These are phyloP conservation scores for Ambrosia hybrid DNA, from an alignment of 140 eudicot genomes.

Conservation along the genomic window DNA sequence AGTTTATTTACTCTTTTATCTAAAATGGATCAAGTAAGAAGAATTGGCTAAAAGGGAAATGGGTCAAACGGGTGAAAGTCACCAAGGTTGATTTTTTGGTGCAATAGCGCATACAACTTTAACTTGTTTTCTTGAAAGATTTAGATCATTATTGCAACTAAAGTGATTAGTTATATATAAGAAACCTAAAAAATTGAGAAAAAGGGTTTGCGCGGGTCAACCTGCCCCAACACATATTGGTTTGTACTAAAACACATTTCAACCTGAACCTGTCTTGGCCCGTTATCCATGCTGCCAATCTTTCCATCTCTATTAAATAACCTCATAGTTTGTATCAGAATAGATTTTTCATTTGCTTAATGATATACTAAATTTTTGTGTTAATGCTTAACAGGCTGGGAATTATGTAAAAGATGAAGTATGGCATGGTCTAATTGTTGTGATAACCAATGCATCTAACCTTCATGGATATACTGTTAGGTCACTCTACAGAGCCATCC, in stretches of 20 bases:
- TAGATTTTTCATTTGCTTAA: slow-evolving; percentile 6
- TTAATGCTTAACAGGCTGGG: slow-evolving; percentile 74
- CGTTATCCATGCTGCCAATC: neutral
- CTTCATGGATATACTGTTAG: slow-evolving; percentile 92
- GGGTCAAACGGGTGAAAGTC: too few species aligned
- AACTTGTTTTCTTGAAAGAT: too few species aligned
- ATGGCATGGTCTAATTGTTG: slow-evolving; percentile 92
- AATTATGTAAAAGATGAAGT: slow-evolving; percentile 91
- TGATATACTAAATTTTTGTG: slow-evolving; percentile 31
- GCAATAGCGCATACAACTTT: too few species aligned
- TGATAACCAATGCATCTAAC: slow-evolving; percentile 75
- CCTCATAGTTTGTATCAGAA: neutral
- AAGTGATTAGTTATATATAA: neutral
- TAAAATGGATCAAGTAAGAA: neutral
- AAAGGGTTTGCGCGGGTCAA: too few species aligned
- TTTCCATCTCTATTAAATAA: neutral
- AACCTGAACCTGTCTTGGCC: neutral
- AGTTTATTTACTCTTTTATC: neutral
- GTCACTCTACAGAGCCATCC: slow-evolving; percentile 70
- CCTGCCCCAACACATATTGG: neutral
- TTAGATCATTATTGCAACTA: too few species aligned
- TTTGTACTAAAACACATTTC: neutral
- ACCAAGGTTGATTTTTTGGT: too few species aligned
- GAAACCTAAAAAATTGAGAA: neutral
- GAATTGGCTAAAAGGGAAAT: too few species aligned